Evolutionary conservation across 1,139 yeast species (phyloP).

Genomic region (Suhomyces coccinellae): DNA sequence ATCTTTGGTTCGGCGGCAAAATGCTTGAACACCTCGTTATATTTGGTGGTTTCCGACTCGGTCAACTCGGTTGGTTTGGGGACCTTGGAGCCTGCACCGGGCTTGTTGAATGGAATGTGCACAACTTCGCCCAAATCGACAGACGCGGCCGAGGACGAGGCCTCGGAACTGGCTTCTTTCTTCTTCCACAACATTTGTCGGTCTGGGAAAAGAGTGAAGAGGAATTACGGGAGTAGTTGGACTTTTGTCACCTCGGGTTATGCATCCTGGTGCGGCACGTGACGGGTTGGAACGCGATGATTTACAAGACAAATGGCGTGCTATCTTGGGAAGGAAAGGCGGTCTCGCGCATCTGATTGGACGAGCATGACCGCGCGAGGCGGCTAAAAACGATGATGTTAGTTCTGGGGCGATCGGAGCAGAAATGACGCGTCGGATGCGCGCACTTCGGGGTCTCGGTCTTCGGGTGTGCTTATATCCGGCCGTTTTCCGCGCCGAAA

Average conservation of each 20-base stretch:
- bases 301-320: neutral
- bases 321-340: neutral
- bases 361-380: neutral
- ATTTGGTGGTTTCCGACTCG: constrained; percentile 18
- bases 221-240: too few relatives aligned
- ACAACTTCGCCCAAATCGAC: constrained; percentile 18
- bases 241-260: neutral
- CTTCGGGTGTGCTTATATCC: neutral
- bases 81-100: constrained; percentile 48
- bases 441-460: neutral
- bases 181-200: constrained; percentile 6
- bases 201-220: too few relatives aligned
- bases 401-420: neutral
- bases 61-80: constrained; percentile 54
- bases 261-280: neutral
- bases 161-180: constrained; percentile 4
- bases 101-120: constrained; percentile 51
- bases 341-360: neutral
- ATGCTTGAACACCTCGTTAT: constrained; percentile 18
- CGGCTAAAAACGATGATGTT: too few relatives aligned
- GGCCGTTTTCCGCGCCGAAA: neutral
- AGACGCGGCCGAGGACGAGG: constrained; percentile 8
- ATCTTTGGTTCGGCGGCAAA: constrained; percentile 33
- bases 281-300: neutral
- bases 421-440: neutral